Evolutionary conservation across 371 early-diverging fungal genomes (phyloP).

Genomic region (Gilbertella persicaria): DNA sequence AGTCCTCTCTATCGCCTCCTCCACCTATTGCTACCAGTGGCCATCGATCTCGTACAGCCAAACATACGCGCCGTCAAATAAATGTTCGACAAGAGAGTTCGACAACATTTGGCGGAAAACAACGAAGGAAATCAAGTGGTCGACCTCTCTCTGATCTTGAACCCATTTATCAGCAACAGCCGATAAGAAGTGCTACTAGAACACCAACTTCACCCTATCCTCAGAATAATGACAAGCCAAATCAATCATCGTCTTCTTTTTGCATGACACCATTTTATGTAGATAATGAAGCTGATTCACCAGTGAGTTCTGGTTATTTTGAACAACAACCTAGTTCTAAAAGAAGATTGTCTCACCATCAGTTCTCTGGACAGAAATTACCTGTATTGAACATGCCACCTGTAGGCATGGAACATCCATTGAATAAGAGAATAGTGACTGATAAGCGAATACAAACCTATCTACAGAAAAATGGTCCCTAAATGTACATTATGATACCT

Average conservation of each 20-base stretch:
- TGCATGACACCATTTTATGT: conserved; percentile 23
- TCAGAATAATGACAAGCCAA: neutral
- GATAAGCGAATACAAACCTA: conserved; percentile 42
- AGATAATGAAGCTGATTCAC: too few relatives aligned
- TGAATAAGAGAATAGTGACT: conserved; percentile 34
- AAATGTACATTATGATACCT: too few relatives aligned
- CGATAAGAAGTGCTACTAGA: neutral
- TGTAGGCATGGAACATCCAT: conserved; percentile 22
- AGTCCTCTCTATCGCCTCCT: neutral
- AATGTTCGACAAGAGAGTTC: conserved; percentile 15
- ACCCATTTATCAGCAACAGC: conserved; percentile 1
- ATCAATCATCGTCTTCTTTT: conserved; percentile 9
- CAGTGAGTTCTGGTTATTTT: conserved; percentile 4
- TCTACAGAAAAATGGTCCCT: too few relatives aligned
- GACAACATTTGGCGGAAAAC: conserved; percentile 18
- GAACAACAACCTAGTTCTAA: neutral
- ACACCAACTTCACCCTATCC: conserved; percentile 16
- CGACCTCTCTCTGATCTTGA: conserved; percentile 12
- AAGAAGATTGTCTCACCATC: neutral
- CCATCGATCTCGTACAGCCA: neutral
- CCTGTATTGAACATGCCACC: conserved; percentile 19
- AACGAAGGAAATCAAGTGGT: conserved; percentile 11
- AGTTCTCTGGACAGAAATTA: neutral
- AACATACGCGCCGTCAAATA: neutral
- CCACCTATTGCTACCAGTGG: neutral